phyloP scores from a whole-genome alignment of 2,329 filamentous ascomycete genomes.

The Verticillium zaregamsianum region DNA sequence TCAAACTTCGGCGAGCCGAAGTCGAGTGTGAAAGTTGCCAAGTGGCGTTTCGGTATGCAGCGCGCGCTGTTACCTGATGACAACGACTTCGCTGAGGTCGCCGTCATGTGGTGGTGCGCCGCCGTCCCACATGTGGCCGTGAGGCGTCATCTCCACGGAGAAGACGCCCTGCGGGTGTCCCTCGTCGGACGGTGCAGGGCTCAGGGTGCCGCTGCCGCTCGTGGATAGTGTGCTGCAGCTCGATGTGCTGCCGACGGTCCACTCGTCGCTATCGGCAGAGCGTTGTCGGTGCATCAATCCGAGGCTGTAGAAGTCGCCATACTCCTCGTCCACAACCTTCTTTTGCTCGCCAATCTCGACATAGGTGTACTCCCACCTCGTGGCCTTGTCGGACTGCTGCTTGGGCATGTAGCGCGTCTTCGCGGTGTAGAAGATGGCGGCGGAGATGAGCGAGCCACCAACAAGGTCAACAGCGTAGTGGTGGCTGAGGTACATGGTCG shows the following conservation, averaged over 20 bases:
- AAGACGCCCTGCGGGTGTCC: constrained; percentile 11
- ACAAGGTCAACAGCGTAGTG: constrained; percentile 95
- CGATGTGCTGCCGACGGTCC: constrained; percentile 83
- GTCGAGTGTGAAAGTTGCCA: background rate
- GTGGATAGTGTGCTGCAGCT: constrained; percentile 49
- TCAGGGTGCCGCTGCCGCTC: constrained; percentile 44
- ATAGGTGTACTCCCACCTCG: constrained; percentile 94
- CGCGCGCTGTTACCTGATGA: constrained; percentile 26
- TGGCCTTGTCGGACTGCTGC: constrained; percentile 77
- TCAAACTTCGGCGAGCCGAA: background rate
- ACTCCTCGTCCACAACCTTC: constrained; percentile 39
- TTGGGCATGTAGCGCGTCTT: constrained; percentile 78
- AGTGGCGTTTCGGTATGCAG: background rate
- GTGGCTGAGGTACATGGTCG: constrained; percentile 96
- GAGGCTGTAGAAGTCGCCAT: constrained; percentile 40
- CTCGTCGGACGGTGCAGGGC: constrained; percentile 44
- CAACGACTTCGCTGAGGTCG: constrained; percentile 41
- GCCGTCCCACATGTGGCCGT: constrained; percentile 34
- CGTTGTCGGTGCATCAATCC: constrained; percentile 38
- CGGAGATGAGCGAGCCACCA: constrained; percentile 74
- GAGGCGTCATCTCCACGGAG: constrained; percentile 27
- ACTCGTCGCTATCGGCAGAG: constrained; percentile 72
- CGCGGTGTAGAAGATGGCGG: constrained; percentile 75
- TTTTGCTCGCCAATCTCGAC: constrained; percentile 72
- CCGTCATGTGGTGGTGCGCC: constrained; percentile 32